Percentiles rank a stretch among this genome's conserved stretches.
phyloP scores from a whole-genome alignment of 1,284 basidiomycete genomes.

The Schizophyllum commune region DNA sequence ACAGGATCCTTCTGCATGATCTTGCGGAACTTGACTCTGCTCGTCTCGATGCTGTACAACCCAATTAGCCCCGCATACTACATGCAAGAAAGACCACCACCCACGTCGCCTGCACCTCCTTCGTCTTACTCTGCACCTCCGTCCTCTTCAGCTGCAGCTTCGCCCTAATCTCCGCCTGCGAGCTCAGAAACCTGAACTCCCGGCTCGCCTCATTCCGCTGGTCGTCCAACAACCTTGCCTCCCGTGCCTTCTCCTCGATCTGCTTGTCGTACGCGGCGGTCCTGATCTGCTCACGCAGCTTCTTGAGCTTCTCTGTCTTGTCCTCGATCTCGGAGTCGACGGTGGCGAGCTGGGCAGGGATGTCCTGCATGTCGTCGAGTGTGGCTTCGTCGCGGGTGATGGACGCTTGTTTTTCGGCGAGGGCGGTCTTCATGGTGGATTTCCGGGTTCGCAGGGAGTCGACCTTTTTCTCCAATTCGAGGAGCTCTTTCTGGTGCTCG shows the following conservation, averaged over 20 bases:
- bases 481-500: conserved; percentile 51
- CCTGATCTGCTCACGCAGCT: conserved; percentile 50
- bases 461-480: conserved; percentile 45
- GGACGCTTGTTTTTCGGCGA: conserved; percentile 38
- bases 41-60: conserved; percentile 35
- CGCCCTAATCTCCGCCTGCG: conserved; percentile 80
- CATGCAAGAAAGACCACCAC: conserved; percentile 18
- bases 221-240: conserved; percentile 59
- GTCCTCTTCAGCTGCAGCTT: conserved; percentile 71
- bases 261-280: conserved; percentile 63
- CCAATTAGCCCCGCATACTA: conserved; percentile 3
- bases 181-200: conserved; percentile 70
- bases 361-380: conserved; percentile 48
- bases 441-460: conserved; percentile 31
- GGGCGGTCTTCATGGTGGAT: background rate
- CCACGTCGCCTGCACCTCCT: conserved; percentile 63
- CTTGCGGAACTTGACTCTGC: conserved; percentile 43
- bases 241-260: conserved; percentile 51
- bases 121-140: conserved; percentile 59
- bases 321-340: conserved; percentile 63
- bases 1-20: conserved; percentile 53
- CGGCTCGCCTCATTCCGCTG: conserved; percentile 62
- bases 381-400: conserved; percentile 45
- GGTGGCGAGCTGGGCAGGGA: conserved; percentile 52
- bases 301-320: conserved; percentile 50